phyloP scores from a whole-genome alignment of 257 asterid species.

The Plantago ovata region DNA sequence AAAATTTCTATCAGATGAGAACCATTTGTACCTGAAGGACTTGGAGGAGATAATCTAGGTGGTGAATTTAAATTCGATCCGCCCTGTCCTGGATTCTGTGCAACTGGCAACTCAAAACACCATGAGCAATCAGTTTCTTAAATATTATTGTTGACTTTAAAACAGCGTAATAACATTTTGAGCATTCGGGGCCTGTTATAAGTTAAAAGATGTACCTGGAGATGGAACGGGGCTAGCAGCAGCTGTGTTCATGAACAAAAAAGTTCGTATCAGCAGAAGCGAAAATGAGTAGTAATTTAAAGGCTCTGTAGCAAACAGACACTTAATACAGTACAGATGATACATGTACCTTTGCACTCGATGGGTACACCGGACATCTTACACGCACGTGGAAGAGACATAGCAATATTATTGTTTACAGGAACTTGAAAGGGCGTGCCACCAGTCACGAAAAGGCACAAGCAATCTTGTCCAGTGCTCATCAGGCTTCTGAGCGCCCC shows the following conservation, averaged over 20 bases:
- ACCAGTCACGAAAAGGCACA: conserved; percentile 30
- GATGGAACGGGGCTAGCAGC: conserved; percentile 55
- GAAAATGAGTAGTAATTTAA: too few species aligned
- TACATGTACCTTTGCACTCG: conserved; percentile 55
- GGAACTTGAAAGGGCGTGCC: conserved; percentile 32
- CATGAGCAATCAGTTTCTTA: neutral
- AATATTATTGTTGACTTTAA: neutral
- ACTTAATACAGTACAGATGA: neutral
- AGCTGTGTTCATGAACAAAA: conserved; percentile 24
- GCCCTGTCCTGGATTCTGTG: conserved; percentile 23
- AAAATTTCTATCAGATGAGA: neutral
- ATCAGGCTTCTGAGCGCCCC: conserved; percentile 26
- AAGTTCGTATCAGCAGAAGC: neutral
- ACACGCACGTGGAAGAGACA: conserved; percentile 73
- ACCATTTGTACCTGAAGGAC: conserved; percentile 27
- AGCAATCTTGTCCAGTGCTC: conserved; percentile 36
- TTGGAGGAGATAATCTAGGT: conserved; percentile 31
- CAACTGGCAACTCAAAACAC: conserved; percentile 27
- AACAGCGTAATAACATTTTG: neutral
- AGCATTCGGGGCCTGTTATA: neutral
- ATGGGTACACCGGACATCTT: conserved; percentile 57
- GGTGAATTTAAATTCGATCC: conserved; percentile 24
- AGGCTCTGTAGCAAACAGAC: too few species aligned
- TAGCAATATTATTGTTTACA: conserved; percentile 41
- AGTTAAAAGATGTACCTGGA: conserved; percentile 40